phyloP scores from a whole-genome alignment of 2,329 filamentous ascomycete species.

The Akanthomyces uredinophilus region DNA sequence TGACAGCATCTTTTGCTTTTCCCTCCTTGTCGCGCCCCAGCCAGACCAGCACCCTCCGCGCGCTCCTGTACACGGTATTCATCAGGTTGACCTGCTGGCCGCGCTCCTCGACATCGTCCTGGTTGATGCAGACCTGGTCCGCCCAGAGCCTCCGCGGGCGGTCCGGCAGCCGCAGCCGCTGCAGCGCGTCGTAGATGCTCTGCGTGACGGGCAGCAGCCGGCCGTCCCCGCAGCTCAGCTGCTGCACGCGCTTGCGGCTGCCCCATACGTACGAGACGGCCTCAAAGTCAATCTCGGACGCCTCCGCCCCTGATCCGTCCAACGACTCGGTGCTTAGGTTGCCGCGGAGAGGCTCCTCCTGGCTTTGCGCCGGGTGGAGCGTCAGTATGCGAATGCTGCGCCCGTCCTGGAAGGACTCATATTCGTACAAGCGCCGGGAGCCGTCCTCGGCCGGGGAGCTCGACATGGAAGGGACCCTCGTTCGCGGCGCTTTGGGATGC shows the following conservation, averaged over 20 bases:
- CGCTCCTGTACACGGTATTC: constrained; percentile 32
- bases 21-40: constrained; percentile 27
- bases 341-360: not conserved
- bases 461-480: not conserved
- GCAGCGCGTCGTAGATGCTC: constrained; percentile 26
- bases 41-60: constrained; percentile 31
- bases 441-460: not conserved
- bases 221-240: not conserved
- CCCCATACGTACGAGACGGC: constrained; percentile 11
- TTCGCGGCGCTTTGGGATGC: not conserved
- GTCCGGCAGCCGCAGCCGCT: constrained; percentile 24
- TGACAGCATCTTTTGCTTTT: constrained; percentile 25
- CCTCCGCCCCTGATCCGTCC: not conserved
- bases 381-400: constrained; percentile 6
- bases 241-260: not conserved
- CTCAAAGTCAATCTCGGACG: not conserved
- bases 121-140: constrained; percentile 38
- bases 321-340: not conserved
- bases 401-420: constrained; percentile 1
- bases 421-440: not conserved
- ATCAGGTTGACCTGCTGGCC: constrained; percentile 34
- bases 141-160: constrained; percentile 31
- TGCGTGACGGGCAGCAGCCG: not conserved
- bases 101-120: constrained; percentile 31
- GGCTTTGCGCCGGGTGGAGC: not conserved